Evolutionary conservation across 2,329 filamentous ascomycete genomes (phyloP), one percentile per base, ranked within the genome.

Genomic region (Lachnellula occidentalis): DNA sequence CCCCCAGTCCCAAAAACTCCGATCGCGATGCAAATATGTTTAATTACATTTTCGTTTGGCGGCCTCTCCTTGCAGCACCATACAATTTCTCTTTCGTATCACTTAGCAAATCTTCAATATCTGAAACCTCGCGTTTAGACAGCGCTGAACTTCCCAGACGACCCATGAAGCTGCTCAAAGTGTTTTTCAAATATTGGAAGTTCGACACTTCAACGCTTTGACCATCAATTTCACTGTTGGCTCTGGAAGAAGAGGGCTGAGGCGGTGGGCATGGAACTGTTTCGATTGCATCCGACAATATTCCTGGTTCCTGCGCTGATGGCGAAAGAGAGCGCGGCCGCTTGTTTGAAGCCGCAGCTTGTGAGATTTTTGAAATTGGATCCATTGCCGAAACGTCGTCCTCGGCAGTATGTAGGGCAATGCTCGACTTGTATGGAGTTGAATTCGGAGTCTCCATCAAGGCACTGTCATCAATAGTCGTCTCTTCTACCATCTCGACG

Each of bases 61-160:
- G 70, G 37, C 80, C 78, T 58, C 87, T 78, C 64, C 75, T 75
- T 64, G 84, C 84, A 15, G 88, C 89, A 53, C 85, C 82, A 68
- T 87, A 88, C 50, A 92, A 77, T 68, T 87, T 83, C 59, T 81
- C 78, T 69, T 88, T 86, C 60, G 92, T 82, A 68, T 92, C 87
- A 74, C 92, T 89, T 67, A 94, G 77, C 63, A 90, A 73, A 66
- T 92, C 86, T 66, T 94, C 89, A 61, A 94, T 78, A 67, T 86
- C 78, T 56, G 84, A 78, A 51, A 90, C 81, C 57, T 89, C 83
- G 11, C 80, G 76, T 11, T 81, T 77, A 15, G 82, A 82, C 42
- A 95, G 71, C 15, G 79, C 75, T 21, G 83, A 76, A 27, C 72
- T 73, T 51, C 78, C 79, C 55, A 91, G 74, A 59, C 83, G 78